Evolutionary conservation across 2,329 filamentous ascomycete genomes (phyloP), one percentile per base, ranked within the genome.

Genomic region (Leptographium wingfieldii): DNA sequence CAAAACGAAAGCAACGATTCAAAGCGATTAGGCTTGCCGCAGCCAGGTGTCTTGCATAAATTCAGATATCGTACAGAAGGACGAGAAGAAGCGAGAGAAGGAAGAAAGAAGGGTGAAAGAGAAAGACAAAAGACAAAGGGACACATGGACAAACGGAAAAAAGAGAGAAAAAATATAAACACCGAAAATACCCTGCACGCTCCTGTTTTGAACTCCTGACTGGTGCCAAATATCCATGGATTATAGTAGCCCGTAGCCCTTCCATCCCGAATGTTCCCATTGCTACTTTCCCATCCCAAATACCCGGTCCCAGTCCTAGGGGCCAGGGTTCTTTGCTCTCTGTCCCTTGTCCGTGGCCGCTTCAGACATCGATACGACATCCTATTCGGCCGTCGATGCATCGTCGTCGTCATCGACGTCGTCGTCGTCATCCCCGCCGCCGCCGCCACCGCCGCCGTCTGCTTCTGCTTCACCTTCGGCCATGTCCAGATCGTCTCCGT

Each of bases 381-480:
- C 59, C 22, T 38, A 25, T 3, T 31, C 55, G 35, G 22, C 38
- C 55, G 33, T 25, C 55, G 22, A 29, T 38, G 25, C 35, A 12
- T 25, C 27, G 38, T 5, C 55, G 12, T 74, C 73, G 2, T 57
- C 57, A 31, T 51, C 61, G 33, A 56, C 54, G 53, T 25, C 54
- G 27, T 31, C 59, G 4, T 22, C 40, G 10, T 14, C 38, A 11
- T 43, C 35, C 3, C n/a, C 56, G 3, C 27, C 16, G 27, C 16
- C 46, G 2, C 11, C 56, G 16, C 29, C 56, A 16, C 56, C 14
- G 5, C n/a, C 33, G 53, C 40, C 16, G 11, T 46, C 25, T 31
- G 31, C 31, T 31, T 27, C 52, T 2, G 4, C 43, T 11, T 10
- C 49, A 22, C 6, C 51, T 22, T 27, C 57, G 43, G 9, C 48